Evolutionary conservation across 1,284 basidiomycete genomes (phyloP), one percentile per base, ranked within the genome.

Genomic region (Pseudozyma sp.): DNA sequence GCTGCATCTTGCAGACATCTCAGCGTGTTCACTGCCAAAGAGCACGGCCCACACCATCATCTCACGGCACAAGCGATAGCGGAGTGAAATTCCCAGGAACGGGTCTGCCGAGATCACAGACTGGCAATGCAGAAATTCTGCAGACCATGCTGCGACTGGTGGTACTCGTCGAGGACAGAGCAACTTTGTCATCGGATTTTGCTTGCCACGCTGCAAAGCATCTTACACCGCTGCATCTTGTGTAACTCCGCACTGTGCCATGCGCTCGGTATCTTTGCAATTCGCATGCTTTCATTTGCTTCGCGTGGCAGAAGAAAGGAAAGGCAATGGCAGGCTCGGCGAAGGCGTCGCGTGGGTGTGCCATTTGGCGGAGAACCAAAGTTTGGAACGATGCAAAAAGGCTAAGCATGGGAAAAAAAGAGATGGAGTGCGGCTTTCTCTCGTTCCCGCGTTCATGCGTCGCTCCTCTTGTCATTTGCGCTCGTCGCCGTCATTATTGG

Each of bases 281-380:
- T 31, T 31, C 25, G 25, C 25, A 31, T 6, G 25, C 25, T 31
- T 31, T 31, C 25, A 31, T 31, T 31, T 3, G 6, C 14, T 12
- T 40, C 52, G 59, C 52, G 52, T 61, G 59, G 59, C 52, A 62
- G 25, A 63, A 8, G 50, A 18, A 25, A 38, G 31, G 25, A 31
- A 31, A 31, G 25, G 25, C 25, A 40, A 40, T 40, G 3, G 39
- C 39, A 40, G 39, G 42, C 60, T 56, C 53, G 60, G 60, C 12
- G 49, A 52, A 45, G 42, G 38, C 49, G 21, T 48, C 53, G 60
- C 60, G 48, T 55, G 60, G 52, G 60, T 31, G 25, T 31, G 25
- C 3, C 60, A 42, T 56, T n/a, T 40, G 39, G 16, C 39, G 39
- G 39, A 40, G 39, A 12, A 2, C 39, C 11, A 40, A 40, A 40